Conservation (phyloP, 1,139 yeast genomes). For the Scheffersomyces parashehatae region DNA sequence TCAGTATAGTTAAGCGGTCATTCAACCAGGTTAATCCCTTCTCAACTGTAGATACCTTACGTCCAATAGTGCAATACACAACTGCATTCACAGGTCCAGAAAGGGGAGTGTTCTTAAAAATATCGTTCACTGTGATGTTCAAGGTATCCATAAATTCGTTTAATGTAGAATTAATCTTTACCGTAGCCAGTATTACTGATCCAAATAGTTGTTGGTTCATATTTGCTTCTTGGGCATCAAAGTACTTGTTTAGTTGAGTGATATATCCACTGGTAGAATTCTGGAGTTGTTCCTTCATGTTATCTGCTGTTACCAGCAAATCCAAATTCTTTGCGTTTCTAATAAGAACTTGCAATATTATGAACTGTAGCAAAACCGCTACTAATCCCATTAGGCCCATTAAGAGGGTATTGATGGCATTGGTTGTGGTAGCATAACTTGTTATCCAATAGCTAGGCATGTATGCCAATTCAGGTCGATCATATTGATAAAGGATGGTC, state of each 20-base stretch:
- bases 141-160: slow-evolving; percentile 33
- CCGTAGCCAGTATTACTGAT: slow-evolving; percentile 58
- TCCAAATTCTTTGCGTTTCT: slow-evolving; percentile 1
- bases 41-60: slow-evolving; percentile 65
- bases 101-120: slow-evolving; percentile 71
- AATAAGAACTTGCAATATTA: slow-evolving; percentile 31
- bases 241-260: slow-evolving; percentile 22
- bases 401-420: slow-evolving; percentile 44
- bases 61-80: slow-evolving; percentile 77
- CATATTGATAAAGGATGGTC: background rate
- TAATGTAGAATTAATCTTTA: slow-evolving; percentile 54
- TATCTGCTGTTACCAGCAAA: background rate
- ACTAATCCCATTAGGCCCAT: slow-evolving; percentile 51
- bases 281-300: background rate
- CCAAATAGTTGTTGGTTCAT: slow-evolving; percentile 70
- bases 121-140: slow-evolving; percentile 30
- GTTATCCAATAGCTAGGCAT: slow-evolving; percentile 41
- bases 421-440: slow-evolving; percentile 49
- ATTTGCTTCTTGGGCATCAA: slow-evolving; percentile 30
- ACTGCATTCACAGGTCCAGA: slow-evolving; percentile 62
- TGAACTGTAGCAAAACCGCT: slow-evolving; percentile 48
- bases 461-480: background rate
- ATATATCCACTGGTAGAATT: slow-evolving; percentile 16
- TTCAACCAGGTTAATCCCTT: slow-evolving; percentile 80
- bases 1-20: slow-evolving; percentile 54